Evolutionary conservation across 192 early-diverging fungal species (phyloP), one percentile per base, ranked within the genome.

Genomic region (Coemansia sp.): DNA sequence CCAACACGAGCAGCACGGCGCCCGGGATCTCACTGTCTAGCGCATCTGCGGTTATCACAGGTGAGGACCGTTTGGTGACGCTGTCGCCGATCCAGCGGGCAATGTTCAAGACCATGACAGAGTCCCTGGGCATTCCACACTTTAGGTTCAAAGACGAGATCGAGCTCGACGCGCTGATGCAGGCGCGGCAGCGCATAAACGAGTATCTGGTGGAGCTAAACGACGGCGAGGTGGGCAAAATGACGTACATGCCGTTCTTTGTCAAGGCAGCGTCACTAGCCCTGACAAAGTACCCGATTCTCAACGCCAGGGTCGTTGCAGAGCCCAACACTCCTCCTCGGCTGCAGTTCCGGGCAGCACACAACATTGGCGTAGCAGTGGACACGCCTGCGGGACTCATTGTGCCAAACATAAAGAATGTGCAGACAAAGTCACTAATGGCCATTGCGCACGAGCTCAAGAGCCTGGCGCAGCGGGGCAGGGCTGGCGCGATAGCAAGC

Each of bases 361-460:
- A 97, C 70, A 95, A 98, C 74, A 90, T 98, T 63, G 91, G 93
- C 38, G 75, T 98, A 30, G 97, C 97, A 16, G 95, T 98, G 94
- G 97, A 98, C 67, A 95, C 95, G n/a, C 92, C 94, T 6, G 81
- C 88, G 54, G 97, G 96, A 1, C 77, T 98, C 29, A 57, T 96
- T 24, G 93, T 97, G 8, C 97, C 97, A 10, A 95, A 93, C 66
- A 87, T 98, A 71, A 97, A 97, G 83, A 83, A 91, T 53, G 92
- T 95, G 1, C 86, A 97, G 61, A 60, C 68, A 40, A 88, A 91
- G 73, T 90, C 91, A 33, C 86, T 98, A 31, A 73, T 97, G 46
- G 92, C 95, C 47, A 90, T 98, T 71, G 94, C 95, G 2, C 66
- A 73, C 1, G 97, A 98, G 58, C 65, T 98, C 54, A 79, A 85